Evolutionary conservation across 2,329 filamentous ascomycete species (phyloP).

Genomic region (Eurotiales sp.): DNA sequence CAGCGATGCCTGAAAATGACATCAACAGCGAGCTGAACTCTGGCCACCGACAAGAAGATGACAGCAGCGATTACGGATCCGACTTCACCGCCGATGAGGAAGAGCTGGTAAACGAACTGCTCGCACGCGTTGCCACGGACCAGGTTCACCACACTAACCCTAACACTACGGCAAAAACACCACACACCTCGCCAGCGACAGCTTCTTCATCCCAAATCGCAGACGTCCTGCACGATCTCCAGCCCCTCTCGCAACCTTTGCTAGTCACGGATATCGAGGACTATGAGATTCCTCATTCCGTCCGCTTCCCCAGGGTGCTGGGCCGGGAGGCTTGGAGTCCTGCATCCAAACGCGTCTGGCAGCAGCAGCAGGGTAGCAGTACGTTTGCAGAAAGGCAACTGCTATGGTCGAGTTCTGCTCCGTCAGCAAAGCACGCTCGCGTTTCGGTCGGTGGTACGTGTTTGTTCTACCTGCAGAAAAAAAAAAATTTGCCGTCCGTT

Average conservation of each 20-base stretch:
- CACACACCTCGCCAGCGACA: constrained; percentile 12
- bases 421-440: constrained; percentile 21
- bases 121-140: constrained; percentile 41
- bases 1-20: constrained; percentile 28
- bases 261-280: constrained; percentile 42
- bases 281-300: constrained; percentile 33
- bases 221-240: constrained; percentile 15
- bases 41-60: constrained; percentile 8
- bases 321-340: constrained; percentile 36
- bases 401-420: constrained; percentile 18
- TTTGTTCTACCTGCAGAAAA: neutral
- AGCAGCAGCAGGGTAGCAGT: constrained; percentile 21
- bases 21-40: neutral
- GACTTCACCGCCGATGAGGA: constrained; percentile 59
- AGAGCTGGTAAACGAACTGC: constrained; percentile 49
- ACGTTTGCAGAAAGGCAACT: constrained; percentile 18
- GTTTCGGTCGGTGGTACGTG: constrained; percentile 26
- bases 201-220: constrained; percentile 7
- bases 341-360: constrained; percentile 21
- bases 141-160: constrained; percentile 1
- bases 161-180: constrained; percentile 20
- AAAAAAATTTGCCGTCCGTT: neutral
- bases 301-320: constrained; percentile 40
- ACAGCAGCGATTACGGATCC: constrained; percentile 59
- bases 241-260: constrained; percentile 19